Conservation (phyloP, 306 rosid genomes). For the Quercus robur region DNA sequence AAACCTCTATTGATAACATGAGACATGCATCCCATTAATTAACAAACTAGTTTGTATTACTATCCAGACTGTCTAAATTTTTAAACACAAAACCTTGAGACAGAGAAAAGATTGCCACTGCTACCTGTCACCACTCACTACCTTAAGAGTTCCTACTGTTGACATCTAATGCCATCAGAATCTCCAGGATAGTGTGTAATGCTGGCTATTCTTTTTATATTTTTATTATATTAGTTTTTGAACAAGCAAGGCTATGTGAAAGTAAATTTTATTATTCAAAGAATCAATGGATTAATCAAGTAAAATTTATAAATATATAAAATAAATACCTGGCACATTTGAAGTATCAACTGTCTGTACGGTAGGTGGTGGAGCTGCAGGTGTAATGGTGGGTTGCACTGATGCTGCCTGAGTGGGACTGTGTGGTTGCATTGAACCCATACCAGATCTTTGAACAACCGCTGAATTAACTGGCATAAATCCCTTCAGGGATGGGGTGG, state of each 20-base stretch:
- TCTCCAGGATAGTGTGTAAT: neutral
- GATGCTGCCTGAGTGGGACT: slow-evolving; percentile 65
- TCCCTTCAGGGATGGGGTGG: slow-evolving; percentile 53
- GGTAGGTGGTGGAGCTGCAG: slow-evolving; percentile 79
- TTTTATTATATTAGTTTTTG: neutral
- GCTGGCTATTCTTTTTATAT: neutral
- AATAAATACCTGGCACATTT: slow-evolving; percentile 65
- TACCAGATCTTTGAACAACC: slow-evolving; percentile 60
- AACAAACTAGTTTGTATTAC: neutral
- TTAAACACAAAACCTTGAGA: neutral
- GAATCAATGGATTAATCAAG: neutral
- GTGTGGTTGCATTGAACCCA: slow-evolving; percentile 70
- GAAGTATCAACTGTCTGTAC: slow-evolving; percentile 89
- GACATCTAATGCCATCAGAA: neutral
- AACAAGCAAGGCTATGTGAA: neutral
- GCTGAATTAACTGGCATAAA: slow-evolving; percentile 67
- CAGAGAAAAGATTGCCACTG: neutral
- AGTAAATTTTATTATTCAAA: neutral
- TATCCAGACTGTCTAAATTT: neutral
- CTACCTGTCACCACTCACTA: neutral
- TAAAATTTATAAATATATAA: neutral
- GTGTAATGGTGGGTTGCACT: slow-evolving; percentile 45
- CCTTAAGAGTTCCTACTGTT: neutral
- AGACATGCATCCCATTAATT: neutral
- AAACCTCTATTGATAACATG: neutral